A percentile compares a stretch with the other conserved stretches of the same genome.
These are phyloP conservation scores for Cetraspora pellucida DNA, from an alignment of 192 early-diverging fungal genomes.

Conservation along the genomic window DNA sequence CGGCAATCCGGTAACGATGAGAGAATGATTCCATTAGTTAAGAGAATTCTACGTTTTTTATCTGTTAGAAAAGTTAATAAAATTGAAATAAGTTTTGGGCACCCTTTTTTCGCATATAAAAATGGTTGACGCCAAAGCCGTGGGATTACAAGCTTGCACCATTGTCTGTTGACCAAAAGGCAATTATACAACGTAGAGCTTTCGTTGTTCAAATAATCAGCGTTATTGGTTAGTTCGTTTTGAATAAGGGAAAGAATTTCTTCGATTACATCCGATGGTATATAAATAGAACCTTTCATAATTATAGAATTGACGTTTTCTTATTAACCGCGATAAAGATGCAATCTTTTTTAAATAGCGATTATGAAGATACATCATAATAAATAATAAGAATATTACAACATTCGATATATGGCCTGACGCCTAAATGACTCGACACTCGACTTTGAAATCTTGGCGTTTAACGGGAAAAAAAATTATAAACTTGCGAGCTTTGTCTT, in stretches of 20 bases:
- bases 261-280: conserved; percentile 5
- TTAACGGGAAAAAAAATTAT: too few species aligned
- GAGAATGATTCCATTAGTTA: background rate
- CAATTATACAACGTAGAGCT: background rate
- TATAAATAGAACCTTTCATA: background rate
- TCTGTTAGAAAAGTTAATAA: background rate
- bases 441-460: too few species aligned
- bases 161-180: background rate
- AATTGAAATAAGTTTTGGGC: background rate
- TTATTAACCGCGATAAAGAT: too few species aligned
- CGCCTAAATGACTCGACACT: too few species aligned
- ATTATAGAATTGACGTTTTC: background rate
- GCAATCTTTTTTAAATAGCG: too few species aligned
- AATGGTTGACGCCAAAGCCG: background rate
- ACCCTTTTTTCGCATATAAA: background rate
- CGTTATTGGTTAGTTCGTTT: background rate
- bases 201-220: background rate
- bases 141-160: background rate
- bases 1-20: background rate
- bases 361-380: too few species aligned
- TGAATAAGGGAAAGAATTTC: conserved; percentile 2
- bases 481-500: too few species aligned
- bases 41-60: background rate
- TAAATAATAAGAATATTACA: too few species aligned
- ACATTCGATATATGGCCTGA: too few species aligned